Evolutionary conservation across 179 eudicot genomes (phyloP).

Genomic region (Pouteria campechiana): DNA sequence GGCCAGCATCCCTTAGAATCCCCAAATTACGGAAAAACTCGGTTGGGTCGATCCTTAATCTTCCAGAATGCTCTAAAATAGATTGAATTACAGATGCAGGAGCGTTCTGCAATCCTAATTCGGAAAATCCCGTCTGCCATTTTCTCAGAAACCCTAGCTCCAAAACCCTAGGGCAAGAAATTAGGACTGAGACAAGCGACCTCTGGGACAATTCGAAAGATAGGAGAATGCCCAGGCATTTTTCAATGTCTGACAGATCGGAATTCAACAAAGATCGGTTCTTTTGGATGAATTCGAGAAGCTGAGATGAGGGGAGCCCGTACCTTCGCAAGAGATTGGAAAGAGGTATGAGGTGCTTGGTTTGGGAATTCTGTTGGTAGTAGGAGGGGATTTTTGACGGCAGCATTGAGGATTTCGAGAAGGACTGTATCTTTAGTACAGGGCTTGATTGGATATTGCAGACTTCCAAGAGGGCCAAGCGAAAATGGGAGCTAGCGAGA

Average conservation of each 20-base stretch:
- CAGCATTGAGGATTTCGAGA: slow-evolving; percentile 13
- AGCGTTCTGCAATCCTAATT: slow-evolving; percentile 13
- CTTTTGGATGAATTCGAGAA: slow-evolving; percentile 31
- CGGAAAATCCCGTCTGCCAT: slow-evolving; percentile 40
- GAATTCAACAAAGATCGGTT: slow-evolving; percentile 36
- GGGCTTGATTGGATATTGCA: slow-evolving; percentile 4
- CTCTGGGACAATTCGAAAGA: slow-evolving; percentile 44
- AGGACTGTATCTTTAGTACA: slow-evolving; percentile 6
- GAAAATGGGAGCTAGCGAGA: slow-evolving; percentile 4
- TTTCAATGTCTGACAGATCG: slow-evolving; percentile 32
- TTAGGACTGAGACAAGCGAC: slow-evolving; percentile 31
- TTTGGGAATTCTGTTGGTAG: slow-evolving; percentile 12
- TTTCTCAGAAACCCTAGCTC: slow-evolving; percentile 48
- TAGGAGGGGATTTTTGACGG: slow-evolving; percentile 10
- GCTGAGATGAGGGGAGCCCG: slow-evolving; percentile 43
- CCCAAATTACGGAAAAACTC: slow-evolving; percentile 27
- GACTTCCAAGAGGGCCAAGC: slow-evolving; percentile 4
- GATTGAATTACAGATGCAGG: slow-evolving; percentile 16
- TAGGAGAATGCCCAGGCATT: slow-evolving; percentile 31
- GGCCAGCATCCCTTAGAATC: slow-evolving; percentile 50
- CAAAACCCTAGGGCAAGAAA: slow-evolving; percentile 48
- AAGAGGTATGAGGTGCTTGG: slow-evolving; percentile 26
- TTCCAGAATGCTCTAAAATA: slow-evolving; percentile 46
- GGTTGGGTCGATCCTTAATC: slow-evolving; percentile 32
- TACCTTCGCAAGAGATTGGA: slow-evolving; percentile 49